These are phyloP conservation scores for Zoysia matrella DNA, from an alignment of 202 grass and related monocot genomes.

Conservation along the genomic window DNA sequence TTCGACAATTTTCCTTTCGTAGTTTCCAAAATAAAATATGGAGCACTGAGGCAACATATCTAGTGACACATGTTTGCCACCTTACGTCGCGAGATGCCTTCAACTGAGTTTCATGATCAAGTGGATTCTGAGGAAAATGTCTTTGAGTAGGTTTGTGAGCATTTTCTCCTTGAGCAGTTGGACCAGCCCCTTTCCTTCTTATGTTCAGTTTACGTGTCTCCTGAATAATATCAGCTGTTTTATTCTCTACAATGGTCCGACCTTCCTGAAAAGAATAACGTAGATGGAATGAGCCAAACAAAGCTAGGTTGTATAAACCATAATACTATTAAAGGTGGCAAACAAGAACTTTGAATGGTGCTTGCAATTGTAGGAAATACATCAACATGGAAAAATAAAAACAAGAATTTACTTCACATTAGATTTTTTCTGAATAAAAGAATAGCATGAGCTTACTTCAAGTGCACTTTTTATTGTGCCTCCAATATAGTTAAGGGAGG, in stretches of 20 bases:
- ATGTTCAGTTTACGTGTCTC: slow-evolving; percentile 92
- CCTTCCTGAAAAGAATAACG: slow-evolving; percentile 69
- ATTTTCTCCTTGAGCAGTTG: slow-evolving; percentile 56
- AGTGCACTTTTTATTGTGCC: slow-evolving; percentile 30
- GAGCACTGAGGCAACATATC: slow-evolving; percentile 42
- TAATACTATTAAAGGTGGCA: slow-evolving; percentile 9
- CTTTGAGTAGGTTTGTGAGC: slow-evolving; percentile 64
- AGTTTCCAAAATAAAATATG: slow-evolving; percentile 7
- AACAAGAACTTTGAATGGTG: neutral
- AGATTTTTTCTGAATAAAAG: neutral
- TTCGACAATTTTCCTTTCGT: too few relatives aligned
- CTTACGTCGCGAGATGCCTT: slow-evolving; percentile 99
- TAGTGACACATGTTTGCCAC: slow-evolving; percentile 81
- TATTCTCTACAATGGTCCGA: slow-evolving; percentile 89
- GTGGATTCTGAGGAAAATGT: slow-evolving; percentile 69
- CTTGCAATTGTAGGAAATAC: slow-evolving; percentile 9
- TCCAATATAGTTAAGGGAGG: slow-evolving; percentile 90
- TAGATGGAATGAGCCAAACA: slow-evolving; percentile 26
- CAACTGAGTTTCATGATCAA: slow-evolving; percentile 90
- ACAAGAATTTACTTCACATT: neutral
- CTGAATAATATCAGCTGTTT: slow-evolving; percentile 88
- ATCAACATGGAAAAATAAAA: slow-evolving; percentile 2
- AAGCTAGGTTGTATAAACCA: neutral
- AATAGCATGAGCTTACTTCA: slow-evolving; percentile 62
- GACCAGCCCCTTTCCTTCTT: slow-evolving; percentile 69